phyloP scores from a whole-genome alignment of 768 basidiomycete species.

The Trametes cingulata region DNA sequence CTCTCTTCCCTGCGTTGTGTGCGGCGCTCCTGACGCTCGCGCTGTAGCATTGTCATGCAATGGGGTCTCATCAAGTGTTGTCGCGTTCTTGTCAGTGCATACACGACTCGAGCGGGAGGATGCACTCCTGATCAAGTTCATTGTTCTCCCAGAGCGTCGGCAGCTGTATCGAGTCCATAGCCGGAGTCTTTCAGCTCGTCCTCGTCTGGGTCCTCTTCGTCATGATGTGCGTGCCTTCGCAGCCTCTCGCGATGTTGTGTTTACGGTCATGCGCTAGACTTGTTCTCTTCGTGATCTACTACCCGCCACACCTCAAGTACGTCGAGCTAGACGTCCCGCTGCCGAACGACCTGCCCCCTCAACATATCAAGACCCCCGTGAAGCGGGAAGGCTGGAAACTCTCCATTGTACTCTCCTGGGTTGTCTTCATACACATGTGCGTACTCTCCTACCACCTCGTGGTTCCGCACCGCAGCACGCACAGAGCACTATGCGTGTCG shows the following conservation, averaged over 20 bases:
- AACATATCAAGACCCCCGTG: slow-evolving; percentile 47
- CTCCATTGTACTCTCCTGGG: slow-evolving; percentile 75
- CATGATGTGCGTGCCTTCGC: slow-evolving; percentile 64
- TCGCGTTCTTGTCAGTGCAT: slow-evolving; percentile 58
- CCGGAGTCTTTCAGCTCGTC: slow-evolving; percentile 80
- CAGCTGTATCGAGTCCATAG: slow-evolving; percentile 75
- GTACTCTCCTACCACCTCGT: slow-evolving; percentile 27
- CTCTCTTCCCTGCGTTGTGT: slow-evolving; percentile 10
- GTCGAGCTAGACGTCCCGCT: slow-evolving; percentile 43
- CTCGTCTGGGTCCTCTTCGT: slow-evolving; percentile 86
- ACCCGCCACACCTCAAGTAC: slow-evolving; percentile 83
- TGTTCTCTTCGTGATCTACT: slow-evolving; percentile 90
- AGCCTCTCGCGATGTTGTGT: not conserved
- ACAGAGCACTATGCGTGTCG: too few species aligned
- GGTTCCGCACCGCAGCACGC: too few species aligned
- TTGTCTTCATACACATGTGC: slow-evolving; percentile 73
- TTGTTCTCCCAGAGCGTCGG: slow-evolving; percentile 51
- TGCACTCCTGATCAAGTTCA: not conserved
- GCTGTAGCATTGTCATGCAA: slow-evolving; percentile 73
- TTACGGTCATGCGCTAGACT: slow-evolving; percentile 51
- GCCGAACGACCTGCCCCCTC: slow-evolving; percentile 43
- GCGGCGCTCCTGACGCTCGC: not conserved
- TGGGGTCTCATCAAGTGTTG: slow-evolving; percentile 86
- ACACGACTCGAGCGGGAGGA: slow-evolving; percentile 4
- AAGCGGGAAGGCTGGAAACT: slow-evolving; percentile 73